Base-by-base conservation (phyloP, 2,329 filamentous ascomycete genomes). In the Ceratocystis cacaofunesta region DNA sequence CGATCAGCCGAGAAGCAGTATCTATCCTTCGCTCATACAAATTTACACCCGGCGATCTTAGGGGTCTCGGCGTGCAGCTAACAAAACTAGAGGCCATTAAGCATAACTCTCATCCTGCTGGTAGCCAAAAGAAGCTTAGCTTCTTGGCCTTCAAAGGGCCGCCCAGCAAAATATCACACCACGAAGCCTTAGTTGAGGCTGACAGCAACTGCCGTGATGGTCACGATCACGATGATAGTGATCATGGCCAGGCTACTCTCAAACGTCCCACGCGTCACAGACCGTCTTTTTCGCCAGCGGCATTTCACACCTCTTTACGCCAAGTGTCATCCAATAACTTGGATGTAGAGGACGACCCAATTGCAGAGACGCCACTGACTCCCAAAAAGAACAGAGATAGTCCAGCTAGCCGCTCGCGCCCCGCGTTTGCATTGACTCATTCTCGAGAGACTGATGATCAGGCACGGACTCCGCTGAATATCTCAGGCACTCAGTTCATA, bases 51-150 rank as follows among this genome's bases (percentile, higher is more conserved):
- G 94, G 92, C 8, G 94, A 99, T 72, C 79, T 99, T n/a, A 84
- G 94, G 71, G 94, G 94, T 0, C 79, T 99, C 8, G 94, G 94
- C 0, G 83, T 97, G 0, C 92, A 96, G 72, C 88, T 97, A 85
- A 94, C 91, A 15, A 96, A 91, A 73, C 80, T 99, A 3, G 91
- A 96, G 70, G 85, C 88, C 0, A 77, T 94, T 70, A 95, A 89
- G 71, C 32, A 19, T 5, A 72, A 76, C 17, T 77, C 79, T 1
- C 71, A n/a, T 81, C 77, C 1, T 1, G 85, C 91, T 64, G 84
- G 88, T 68, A 95, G 90, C 71, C 92, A 97, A 73, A 86, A 82
- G 69, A 86, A 83, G 61, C 78, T 97, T 22, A 84, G 81, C 44
- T 96, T 96, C 76, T 85, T 84, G 5, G 52, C 52, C 4, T 58